Evolutionary conservation across 2,329 filamentous ascomycete genomes (phyloP), one percentile per base, ranked within the genome.

Genomic region (Remersonia thermophila): DNA sequence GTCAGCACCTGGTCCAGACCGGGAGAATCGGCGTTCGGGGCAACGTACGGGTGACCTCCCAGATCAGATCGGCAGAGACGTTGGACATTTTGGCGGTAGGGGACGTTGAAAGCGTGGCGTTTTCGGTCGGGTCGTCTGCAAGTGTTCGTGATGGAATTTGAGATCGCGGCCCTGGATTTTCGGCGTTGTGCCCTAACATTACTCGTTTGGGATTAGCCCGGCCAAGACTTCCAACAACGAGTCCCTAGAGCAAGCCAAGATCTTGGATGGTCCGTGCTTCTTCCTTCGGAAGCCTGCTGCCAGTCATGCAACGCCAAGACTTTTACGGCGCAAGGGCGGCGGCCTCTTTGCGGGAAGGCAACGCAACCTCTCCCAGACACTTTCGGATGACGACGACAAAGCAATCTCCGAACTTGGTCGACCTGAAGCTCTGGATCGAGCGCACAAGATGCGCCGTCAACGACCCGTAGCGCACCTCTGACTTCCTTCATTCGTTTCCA

Each of bases 31-130:
- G 25, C 13, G 23, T 27, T 14, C 28, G 43, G 33, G 13, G 42
- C 43, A 48, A 86, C 86, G 66, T 79, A 95, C 87, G 84, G 73
- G 80, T 79, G 65, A 93, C 69, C 76, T 89, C 81, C 89, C 89
- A 96, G 73, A 94, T 69, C 56, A 95, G 74, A 69, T 95, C 87
- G 60, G 79, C 67, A 63, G 86, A 93, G 60, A 93, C 72, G 71
- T 86, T 84, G 55, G 77, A 59, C 69, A 75, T 74, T 64, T 63
- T 75, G 71, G 56, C 56, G 51, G 55, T 47, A 46, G 51, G 13
- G 39, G 44, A 41, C 37, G 42, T 47, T 45, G 40, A 40, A 39
- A 35, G 42, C 31, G 36, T 39, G 34, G 37, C 39, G 36, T 42
- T 36, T 45, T 47, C 32, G 44, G 36, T 40, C 37, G 37, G 35